Percentiles rank a stretch among this genome's conserved stretches.
Conservation (phyloP, 148 eudicot genomes). For the Drosera capensis region DNA sequence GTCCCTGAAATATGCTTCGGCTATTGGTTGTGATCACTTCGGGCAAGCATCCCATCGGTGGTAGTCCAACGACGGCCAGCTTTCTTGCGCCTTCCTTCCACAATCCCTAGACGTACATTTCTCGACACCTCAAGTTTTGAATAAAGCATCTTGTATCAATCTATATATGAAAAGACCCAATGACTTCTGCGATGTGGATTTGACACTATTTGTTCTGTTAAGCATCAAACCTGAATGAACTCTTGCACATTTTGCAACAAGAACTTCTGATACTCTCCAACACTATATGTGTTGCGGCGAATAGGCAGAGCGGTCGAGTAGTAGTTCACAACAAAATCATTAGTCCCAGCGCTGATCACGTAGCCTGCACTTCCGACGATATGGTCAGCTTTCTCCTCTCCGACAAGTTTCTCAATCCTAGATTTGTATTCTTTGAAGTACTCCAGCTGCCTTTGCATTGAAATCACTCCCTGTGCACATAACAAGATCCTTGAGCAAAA, state of each 20-base stretch:
- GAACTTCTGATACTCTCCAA: constrained; percentile 37
- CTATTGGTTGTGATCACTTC: no score
- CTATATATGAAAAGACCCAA: no score
- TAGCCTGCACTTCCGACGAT: constrained; percentile 28
- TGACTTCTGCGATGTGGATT: no score
- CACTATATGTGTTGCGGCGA: constrained; percentile 21
- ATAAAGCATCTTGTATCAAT: no score
- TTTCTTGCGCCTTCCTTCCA: no score
- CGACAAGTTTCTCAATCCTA: constrained; percentile 26
- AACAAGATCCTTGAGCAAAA: no score
- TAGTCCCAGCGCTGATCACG: constrained; percentile 56
- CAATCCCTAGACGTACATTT: no score
- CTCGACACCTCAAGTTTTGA: no score
- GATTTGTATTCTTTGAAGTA: constrained; percentile 39
- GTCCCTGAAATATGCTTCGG: no score
- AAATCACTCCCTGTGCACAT: constrained; percentile 57
- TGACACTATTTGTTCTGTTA: no score
- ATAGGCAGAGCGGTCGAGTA: constrained; percentile 31
- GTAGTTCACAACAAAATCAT: constrained; percentile 58
- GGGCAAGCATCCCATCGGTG: no score
- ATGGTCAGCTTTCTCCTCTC: constrained; percentile 18
- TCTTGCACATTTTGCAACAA: constrained; percentile 23
- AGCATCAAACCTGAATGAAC: constrained; percentile 38
- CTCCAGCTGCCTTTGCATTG: constrained; percentile 38
- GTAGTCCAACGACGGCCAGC: no score